A percentile compares a stretch with the other conserved stretches of the same genome.
Conservation (phyloP, 1,139 yeast genomes). For the Protomyces lactucae-debilis region DNA sequence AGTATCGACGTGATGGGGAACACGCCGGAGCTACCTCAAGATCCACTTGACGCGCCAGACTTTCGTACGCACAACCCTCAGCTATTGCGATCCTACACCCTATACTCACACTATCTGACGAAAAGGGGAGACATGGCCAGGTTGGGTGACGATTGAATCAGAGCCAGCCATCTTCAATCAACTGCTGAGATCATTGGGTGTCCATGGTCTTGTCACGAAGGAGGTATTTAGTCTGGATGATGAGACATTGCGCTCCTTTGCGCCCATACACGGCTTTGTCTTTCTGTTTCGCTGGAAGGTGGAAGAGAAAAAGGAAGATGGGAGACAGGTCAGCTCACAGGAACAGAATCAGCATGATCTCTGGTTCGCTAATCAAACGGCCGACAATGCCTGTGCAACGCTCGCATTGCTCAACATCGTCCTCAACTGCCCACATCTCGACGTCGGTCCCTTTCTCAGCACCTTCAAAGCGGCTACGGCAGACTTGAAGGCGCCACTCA, state of each 20-base stretch:
- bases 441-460: slow-evolving; percentile 50
- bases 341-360: slow-evolving; percentile 39
- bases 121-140: slow-evolving; percentile 4
- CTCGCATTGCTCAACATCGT: slow-evolving; percentile 62
- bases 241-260: slow-evolving; percentile 43
- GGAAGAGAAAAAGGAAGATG: slow-evolving; percentile 48
- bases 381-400: slow-evolving; percentile 73
- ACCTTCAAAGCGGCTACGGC: slow-evolving; percentile 51
- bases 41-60: background rate
- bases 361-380: slow-evolving; percentile 56
- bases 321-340: slow-evolving; percentile 35
- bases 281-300: slow-evolving; percentile 55
- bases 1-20: too few relatives aligned
- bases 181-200: slow-evolving; percentile 54
- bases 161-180: slow-evolving; percentile 52
- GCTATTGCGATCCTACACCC: too few relatives aligned
- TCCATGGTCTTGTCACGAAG: slow-evolving; percentile 55
- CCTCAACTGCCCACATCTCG: slow-evolving; percentile 46
- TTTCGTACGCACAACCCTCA: background rate
- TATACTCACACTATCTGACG: background rate
- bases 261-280: slow-evolving; percentile 58
- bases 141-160: slow-evolving; percentile 18
- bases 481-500: slow-evolving; percentile 32
- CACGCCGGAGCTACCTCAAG: background rate
- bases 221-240: slow-evolving; percentile 58